Conservation (phyloP, 1,139 yeast species). For the Yamadazyma sp. region DNA sequence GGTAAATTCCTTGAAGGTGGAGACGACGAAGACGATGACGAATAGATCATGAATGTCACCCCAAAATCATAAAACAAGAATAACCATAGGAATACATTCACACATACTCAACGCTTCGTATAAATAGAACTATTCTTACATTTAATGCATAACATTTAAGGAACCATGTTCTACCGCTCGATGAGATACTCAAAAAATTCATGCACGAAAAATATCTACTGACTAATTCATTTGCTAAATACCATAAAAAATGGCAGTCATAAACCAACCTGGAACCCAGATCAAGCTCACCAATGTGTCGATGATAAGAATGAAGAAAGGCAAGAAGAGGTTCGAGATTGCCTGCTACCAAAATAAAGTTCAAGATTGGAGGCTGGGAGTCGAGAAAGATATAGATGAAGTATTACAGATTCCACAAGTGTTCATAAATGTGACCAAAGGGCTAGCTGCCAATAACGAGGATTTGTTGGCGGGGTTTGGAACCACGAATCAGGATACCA, state of each 20-base stretch:
- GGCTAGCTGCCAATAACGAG: conserved; percentile 88
- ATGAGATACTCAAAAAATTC: not conserved
- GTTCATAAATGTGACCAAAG: conserved; percentile 89
- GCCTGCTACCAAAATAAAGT: conserved; percentile 98
- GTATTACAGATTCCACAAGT: conserved; percentile 96
- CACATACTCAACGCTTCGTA: not conserved
- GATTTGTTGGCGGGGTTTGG: conserved; percentile 77
- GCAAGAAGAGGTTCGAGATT: conserved; percentile 86
- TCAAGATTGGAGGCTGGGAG: conserved; percentile 88
- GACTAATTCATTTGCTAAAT: not conserved
- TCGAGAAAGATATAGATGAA: conserved; percentile 92
- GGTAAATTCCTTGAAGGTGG: conserved; percentile 58
- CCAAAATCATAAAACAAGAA: not conserved
- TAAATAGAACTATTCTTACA: conserved; percentile 1
- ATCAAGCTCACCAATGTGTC: conserved; percentile 93
- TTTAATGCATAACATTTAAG: conserved; percentile 10
- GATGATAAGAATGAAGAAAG: conserved; percentile 84
- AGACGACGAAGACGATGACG: conserved; percentile 60
- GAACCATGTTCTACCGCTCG: too few species aligned
- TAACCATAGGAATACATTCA: not conserved
- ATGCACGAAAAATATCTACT: not conserved
- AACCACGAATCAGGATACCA: conserved; percentile 69
- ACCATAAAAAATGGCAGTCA: conserved; percentile 45
- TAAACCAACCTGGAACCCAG: conserved; percentile 86
- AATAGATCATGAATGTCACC: conserved; percentile 14